phyloP scores from a whole-genome alignment of 805 yeast species.

The Candida vartiovaarae region DNA sequence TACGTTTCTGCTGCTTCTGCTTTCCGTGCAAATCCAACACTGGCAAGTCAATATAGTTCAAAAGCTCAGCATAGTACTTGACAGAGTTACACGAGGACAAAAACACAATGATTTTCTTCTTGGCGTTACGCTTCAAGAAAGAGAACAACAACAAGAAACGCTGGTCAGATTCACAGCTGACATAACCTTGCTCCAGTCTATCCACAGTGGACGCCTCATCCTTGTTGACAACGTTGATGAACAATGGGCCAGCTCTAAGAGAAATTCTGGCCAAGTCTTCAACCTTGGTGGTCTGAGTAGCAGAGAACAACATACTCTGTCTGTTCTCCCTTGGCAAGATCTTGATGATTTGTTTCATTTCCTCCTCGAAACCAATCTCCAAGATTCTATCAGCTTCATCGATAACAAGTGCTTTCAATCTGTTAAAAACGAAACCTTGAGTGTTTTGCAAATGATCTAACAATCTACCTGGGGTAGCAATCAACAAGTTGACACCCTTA shows the following conservation, averaged over 20 bases:
- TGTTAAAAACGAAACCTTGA: slow-evolving; percentile 86
- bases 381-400: slow-evolving; percentile 98
- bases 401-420: slow-evolving; percentile 85
- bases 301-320: slow-evolving; percentile 97
- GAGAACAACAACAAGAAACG: slow-evolving; percentile 86
- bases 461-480: slow-evolving; percentile 97
- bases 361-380: slow-evolving; percentile 98
- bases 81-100: slow-evolving; percentile 96
- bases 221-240: slow-evolving; percentile 86
- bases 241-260: slow-evolving; percentile 84
- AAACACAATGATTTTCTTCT: slow-evolving; percentile 91
- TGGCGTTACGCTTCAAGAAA: slow-evolving; percentile 84
- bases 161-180: slow-evolving; percentile 93
- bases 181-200: slow-evolving; percentile 97
- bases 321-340: slow-evolving; percentile 89
- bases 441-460: slow-evolving; percentile 96
- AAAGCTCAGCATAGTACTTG: slow-evolving; percentile 88
- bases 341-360: slow-evolving; percentile 93
- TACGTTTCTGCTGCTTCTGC: slow-evolving; percentile 97
- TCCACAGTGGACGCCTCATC: slow-evolving; percentile 87
- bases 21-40: slow-evolving; percentile 96
- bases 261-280: slow-evolving; percentile 97
- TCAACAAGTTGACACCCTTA: slow-evolving; percentile 88
- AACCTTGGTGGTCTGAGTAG: slow-evolving; percentile 97
- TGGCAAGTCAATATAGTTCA: slow-evolving; percentile 94